These are phyloP conservation scores for Penicillium sp. DNA, from an alignment of 2,329 filamentous ascomycete genomes.

Conservation along the genomic window DNA sequence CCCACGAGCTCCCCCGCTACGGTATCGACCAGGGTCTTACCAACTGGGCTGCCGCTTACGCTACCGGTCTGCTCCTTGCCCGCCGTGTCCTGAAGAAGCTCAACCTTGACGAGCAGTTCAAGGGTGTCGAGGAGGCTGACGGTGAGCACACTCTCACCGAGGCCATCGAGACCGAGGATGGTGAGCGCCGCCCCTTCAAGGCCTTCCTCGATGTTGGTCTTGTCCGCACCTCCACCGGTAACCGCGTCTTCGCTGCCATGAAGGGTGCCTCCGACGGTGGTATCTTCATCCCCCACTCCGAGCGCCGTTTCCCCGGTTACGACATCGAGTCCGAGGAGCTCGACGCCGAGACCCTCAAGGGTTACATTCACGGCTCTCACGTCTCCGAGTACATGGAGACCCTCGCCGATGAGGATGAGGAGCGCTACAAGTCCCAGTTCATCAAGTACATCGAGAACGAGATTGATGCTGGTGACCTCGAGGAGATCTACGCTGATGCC, in stretches of 20 bases:
- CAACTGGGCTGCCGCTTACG: slow-evolving; percentile 99
- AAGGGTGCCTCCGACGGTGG: slow-evolving; percentile 99
- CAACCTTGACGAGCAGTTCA: slow-evolving; percentile 86
- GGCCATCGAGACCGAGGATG: slow-evolving; percentile 84
- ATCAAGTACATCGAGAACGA: slow-evolving; percentile 96
- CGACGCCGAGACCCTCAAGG: slow-evolving; percentile 92
- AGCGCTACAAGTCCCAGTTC: slow-evolving; percentile 99
- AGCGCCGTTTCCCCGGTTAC: slow-evolving; percentile 99
- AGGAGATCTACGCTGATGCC: slow-evolving; percentile 93
- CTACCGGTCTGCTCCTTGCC: slow-evolving; percentile 93
- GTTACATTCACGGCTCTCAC: slow-evolving; percentile 99
- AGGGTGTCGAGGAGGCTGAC: slow-evolving; percentile 93
- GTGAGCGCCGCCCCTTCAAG: slow-evolving; percentile 95
- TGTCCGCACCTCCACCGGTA: slow-evolving; percentile 93
- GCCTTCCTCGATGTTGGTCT: slow-evolving; percentile 98
- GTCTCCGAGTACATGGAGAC: slow-evolving; percentile 99
- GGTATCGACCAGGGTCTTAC: slow-evolving; percentile 97
- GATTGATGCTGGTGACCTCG: slow-evolving; percentile 90
- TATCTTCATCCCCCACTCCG: slow-evolving; percentile 94
- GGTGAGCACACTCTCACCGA: slow-evolving; percentile 96
- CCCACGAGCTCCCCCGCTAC: slow-evolving; percentile 96
- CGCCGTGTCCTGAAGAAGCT: slow-evolving; percentile 98
- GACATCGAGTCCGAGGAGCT: slow-evolving; percentile 98
- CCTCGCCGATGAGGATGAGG: slow-evolving; percentile 98
- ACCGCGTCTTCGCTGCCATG: slow-evolving; percentile 98